Evolutionary conservation across 805 yeast species (phyloP).

Genomic region (Danielozyma ontarioensis): DNA sequence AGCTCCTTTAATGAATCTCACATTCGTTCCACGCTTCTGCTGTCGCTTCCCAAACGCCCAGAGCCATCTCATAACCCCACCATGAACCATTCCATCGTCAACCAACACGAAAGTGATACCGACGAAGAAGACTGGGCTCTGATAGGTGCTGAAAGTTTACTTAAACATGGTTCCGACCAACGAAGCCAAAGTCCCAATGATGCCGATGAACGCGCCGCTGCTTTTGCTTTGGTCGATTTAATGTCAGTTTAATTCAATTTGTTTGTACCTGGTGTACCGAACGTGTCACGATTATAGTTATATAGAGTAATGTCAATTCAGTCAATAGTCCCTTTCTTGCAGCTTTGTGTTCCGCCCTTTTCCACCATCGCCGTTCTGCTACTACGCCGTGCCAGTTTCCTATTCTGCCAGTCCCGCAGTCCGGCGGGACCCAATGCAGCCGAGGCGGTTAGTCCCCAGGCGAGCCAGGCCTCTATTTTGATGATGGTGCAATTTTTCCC

Average conservation of each 20-base stretch:
- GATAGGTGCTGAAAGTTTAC: conserved; percentile 72
- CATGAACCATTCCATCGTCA: conserved; percentile 9
- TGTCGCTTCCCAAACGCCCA: conserved; percentile 13
- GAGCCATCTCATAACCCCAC: conserved; percentile 6
- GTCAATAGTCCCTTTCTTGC: too few species aligned
- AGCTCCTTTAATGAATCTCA: conserved; percentile 40
- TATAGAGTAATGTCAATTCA: too few species aligned
- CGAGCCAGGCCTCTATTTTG: too few species aligned
- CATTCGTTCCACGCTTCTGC: conserved; percentile 37
- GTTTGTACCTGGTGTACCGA: too few species aligned
- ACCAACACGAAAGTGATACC: conserved; percentile 52
- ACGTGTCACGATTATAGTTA: too few species aligned
- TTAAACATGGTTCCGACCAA: conserved; percentile 22
- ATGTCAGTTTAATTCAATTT: conserved; percentile 22
- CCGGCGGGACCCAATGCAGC: too few species aligned
- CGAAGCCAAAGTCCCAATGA: conserved; percentile 7
- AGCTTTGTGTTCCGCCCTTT: too few species aligned
- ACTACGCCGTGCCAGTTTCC: too few species aligned
- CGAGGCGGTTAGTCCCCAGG: too few species aligned
- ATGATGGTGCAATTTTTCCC: too few species aligned
- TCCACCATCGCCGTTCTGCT: too few species aligned
- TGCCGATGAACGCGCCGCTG: conserved; percentile 49
- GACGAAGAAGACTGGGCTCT: conserved; percentile 98
- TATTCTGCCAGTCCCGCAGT: too few species aligned
- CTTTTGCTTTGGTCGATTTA: conserved; percentile 60